A percentile compares a stretch with the other conserved stretches of the same genome.
Evolutionary conservation across 768 basidiomycete genomes (phyloP).

Genomic region (Rhodotorula babjevae): DNA sequence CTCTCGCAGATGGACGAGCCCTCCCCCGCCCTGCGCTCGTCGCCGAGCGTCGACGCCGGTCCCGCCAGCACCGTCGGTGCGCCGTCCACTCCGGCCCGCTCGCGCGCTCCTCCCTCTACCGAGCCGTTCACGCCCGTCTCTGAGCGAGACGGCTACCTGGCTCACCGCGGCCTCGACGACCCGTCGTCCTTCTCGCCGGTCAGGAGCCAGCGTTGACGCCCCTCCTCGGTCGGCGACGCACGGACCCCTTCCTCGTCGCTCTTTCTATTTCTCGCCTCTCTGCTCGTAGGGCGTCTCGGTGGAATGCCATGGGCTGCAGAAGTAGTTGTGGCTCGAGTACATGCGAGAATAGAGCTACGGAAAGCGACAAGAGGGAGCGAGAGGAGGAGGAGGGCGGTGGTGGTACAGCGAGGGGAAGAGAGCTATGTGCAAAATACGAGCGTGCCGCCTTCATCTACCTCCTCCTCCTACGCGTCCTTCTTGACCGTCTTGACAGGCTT

Average conservation of each 20-base stretch:
- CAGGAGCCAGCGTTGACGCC: background rate
- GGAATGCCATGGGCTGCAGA: no score
- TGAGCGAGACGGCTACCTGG: background rate
- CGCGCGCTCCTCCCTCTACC: background rate
- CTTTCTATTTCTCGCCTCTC: background rate
- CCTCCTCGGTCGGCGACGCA: no score
- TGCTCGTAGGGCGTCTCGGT: no score
- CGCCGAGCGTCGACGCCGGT: background rate
- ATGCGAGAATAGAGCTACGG: background rate
- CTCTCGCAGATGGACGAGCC: constrained; percentile 1
- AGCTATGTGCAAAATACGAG: background rate
- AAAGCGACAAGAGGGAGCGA: background rate
- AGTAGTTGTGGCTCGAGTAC: no score
- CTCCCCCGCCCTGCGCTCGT: background rate
- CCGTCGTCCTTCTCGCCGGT: constrained; percentile 7
- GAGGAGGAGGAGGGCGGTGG: background rate
- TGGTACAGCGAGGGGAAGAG: background rate
- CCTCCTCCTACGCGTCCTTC: background rate
- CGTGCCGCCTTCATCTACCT: background rate
- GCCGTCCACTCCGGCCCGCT: background rate
- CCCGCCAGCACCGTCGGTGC: background rate
- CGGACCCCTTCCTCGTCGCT: background rate
- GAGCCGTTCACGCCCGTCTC: background rate
- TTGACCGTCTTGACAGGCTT: background rate
- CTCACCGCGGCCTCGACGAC: constrained; percentile 16